These are phyloP conservation scores for Senecio squalidus DNA, from an alignment of 140 eudicot species.

Conservation along the genomic window DNA sequence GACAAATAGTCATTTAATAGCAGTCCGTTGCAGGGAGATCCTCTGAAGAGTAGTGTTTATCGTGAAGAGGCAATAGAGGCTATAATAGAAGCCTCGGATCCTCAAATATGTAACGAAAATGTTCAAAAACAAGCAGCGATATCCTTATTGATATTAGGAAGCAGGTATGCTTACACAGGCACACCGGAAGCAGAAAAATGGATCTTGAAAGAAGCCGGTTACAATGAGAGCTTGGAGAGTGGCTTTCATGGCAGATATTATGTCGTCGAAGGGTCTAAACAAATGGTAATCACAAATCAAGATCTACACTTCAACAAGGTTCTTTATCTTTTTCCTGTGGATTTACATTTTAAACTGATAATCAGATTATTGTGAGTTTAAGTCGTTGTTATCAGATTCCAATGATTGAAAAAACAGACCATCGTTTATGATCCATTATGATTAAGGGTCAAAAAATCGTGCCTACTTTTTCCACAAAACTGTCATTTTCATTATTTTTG, in stretches of 20 bases:
- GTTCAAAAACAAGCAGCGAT: conserved; percentile 54
- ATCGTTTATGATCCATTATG: too few species aligned
- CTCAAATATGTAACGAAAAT: conserved; percentile 35
- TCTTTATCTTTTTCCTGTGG: not conserved
- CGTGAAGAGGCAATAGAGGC: conserved; percentile 74
- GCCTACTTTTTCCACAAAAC: too few species aligned
- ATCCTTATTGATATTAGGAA: conserved; percentile 56
- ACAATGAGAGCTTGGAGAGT: conserved; percentile 32
- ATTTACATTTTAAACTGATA: not conserved
- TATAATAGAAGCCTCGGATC: conserved; percentile 42
- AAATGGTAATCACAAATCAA: conserved; percentile 31
- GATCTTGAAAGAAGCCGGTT: conserved; percentile 65
- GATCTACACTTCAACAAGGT: not conserved
- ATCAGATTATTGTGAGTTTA: too few species aligned
- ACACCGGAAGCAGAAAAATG: conserved; percentile 46
- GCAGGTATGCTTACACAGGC: conserved; percentile 62
- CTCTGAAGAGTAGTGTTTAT: conserved; percentile 49
- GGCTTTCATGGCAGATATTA: conserved; percentile 34
- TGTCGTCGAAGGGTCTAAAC: conserved; percentile 24
- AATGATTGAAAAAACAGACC: too few species aligned
- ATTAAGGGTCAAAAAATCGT: too few species aligned
- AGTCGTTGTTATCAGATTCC: too few species aligned
- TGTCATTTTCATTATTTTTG: not conserved
- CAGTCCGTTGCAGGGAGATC: conserved; percentile 70
- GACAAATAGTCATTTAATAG: conserved; percentile 21